Base-by-base conservation (phyloP, 2,329 filamentous ascomycete genomes). In the Sporothrix variecibatus region DNA sequence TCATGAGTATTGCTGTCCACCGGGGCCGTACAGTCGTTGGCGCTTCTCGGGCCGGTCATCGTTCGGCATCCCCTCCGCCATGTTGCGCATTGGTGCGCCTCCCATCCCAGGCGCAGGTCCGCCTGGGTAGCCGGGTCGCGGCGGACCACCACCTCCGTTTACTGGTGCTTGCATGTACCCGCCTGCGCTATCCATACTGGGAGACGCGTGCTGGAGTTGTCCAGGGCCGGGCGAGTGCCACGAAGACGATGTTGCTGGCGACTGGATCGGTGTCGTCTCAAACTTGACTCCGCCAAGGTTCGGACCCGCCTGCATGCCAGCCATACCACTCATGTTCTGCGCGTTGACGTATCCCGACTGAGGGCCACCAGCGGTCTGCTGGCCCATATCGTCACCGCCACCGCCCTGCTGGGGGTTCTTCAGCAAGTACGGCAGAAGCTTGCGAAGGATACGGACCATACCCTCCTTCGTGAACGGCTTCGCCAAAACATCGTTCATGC, bases 401-500 rank as follows among this genome's bases (percentile, higher is more conserved):
- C 78, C 78, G 0, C 77, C 75, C 7, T 76, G 79, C 2, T 86
- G 84, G 3, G 87, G 87, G 74, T 90, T 88, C 80, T 94, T 94
- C 80, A 97, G 91, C 75, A 97, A 87, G 80, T 94, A 92, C n/a
- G 90, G 88, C 69, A 98, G 86, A 80, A 98, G 94, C 80, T 95
- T 97, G 82, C 96, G 93, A 40, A 99, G 87, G 84, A 97, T 92
- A 77, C 92, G 91, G 73, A 94, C 87, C 85, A 96, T 93, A 53
- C 93, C 93, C 78, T 94, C 93, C 79, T 93, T 92, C 4, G 96
- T 99, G 81, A 99, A 99, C 0, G 96, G 96, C 81, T 99, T 99
- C 0, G 96, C 95, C 75, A 99, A 85, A 23, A 99, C 95, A 80
- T 97, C 96, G 80, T 97, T 97, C 95, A 99, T 98, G 96, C 95